Evolutionary conservation across 106 monocot species (phyloP), one percentile per base, ranked within the genome.

Genomic region (Alisma plantagoaquatica): DNA sequence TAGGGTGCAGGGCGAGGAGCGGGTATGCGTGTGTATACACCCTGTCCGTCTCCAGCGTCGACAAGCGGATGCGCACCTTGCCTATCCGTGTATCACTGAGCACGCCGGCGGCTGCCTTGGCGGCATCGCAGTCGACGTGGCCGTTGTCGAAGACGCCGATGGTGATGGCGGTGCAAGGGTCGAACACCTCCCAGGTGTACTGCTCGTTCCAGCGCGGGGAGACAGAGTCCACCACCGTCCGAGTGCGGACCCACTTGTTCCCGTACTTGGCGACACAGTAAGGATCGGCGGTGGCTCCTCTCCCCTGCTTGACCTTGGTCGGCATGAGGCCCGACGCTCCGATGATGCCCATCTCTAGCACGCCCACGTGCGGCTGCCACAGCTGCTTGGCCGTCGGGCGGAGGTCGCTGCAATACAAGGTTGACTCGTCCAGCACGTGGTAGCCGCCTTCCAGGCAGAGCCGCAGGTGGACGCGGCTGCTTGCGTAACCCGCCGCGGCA

Each of bases 181-280:
- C 88, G n/a, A 54, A 83, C 10, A 90, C 83, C 64, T 90, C 89
- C 89, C 89, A 90, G 4, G 83, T 83, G 76, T 90, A 90, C 71
- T 90, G 89, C 68, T 90, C 89, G 57, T 90, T 90, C 79, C 79
- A 90, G 7, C 67, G 55, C 1, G 89, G 89, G 38, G 49, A 61
- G 2, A 74, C 22, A 0, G 70, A 70, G 46, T 83, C 74, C 18
- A 90, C 33, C 17, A 80, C 68, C 0, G 89, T 83, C 10, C 89
- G 59, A 0, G 89, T 90, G 3, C 89, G 65, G 24, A 90, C 62
- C 89, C 89, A 90, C 60, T 90, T 90, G 52, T 76, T 72, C 1
- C 83, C 89, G 57, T 90, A 90, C 49, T 83, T 90, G 2, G 89
- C 89, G 0, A 90, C 83, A 22, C 89, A 90, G 54, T 83, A 90